phyloP scores from a whole-genome alignment of 352 stramenopile genomes.

The Blastocystis hominis region DNA sequence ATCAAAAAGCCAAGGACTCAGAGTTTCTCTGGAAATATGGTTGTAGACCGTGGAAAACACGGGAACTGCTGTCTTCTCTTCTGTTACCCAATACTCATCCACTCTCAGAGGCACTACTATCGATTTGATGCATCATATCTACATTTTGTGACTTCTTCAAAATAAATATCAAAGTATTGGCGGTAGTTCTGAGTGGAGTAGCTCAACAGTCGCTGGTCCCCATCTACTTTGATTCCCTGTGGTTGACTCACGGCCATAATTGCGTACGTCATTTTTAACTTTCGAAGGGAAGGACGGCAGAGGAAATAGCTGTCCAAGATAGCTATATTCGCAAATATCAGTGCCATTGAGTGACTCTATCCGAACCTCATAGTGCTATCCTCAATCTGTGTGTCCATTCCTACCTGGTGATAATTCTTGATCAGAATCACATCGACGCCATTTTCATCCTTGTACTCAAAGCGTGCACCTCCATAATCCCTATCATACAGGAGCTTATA shows the following conservation, averaged over 20 bases:
- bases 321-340: slow-evolving; percentile 42
- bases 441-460: not conserved
- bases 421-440: not conserved
- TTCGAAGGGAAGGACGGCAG: not conserved
- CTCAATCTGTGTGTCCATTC: not conserved
- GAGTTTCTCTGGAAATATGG: not conserved
- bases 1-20: not conserved
- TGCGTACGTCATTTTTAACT: not conserved
- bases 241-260: not conserved
- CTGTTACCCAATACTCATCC: slow-evolving; percentile 5
- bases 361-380: slow-evolving; percentile 40
- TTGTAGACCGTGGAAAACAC: slow-evolving; percentile 50
- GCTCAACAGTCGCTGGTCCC: not conserved
- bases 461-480: not conserved
- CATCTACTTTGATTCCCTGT: not conserved
- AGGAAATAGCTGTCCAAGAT: slow-evolving; percentile 2
- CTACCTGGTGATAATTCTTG: not conserved
- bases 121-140: not conserved
- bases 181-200: not conserved
- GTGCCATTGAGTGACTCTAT: not conserved
- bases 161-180: slow-evolving; percentile 32
- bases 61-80: not conserved
- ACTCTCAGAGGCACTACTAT: not conserved
- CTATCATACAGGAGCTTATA: slow-evolving; percentile 21
- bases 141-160: not conserved